Evolutionary conservation across 805 yeast species (phyloP), one percentile per base, ranked within the genome.

Genomic region (Metschnikowia continentalis): DNA sequence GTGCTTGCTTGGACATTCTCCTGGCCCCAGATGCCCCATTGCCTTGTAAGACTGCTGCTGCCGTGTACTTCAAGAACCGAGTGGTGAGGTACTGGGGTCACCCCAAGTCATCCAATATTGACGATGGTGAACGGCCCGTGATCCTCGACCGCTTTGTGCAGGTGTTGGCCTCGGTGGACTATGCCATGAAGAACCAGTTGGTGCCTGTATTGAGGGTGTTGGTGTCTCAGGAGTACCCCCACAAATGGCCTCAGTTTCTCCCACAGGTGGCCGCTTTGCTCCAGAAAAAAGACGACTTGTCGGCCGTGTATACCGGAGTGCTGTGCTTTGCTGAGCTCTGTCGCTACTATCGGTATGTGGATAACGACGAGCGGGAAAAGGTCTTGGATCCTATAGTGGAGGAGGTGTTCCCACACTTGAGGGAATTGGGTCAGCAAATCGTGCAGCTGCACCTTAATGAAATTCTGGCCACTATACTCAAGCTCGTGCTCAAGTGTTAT

Each of bases 51-150:
- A 71, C 81, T 45, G 88, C 95, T 11, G 86, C 95, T 2, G 90
- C 94, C 0, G 83, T 92, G 4, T 89, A 82, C 66, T 81, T 90
- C 66, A 92, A 92, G 65, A 91, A 92, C 66, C 76, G 83, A 50
- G 76, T 90, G 20, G 71, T 75, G 14, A 75, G 80, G 35, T 75
- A 79, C 47, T 91, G 97, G 97, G 49, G 54, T 32, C 37, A 35
- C 14, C 45, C 48, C 14, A 66, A 68, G 22, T 13, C 19, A 6
- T 23, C 11, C 14, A 15, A 7, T n/a, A 81, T 89, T 11, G 86
- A 83, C 56, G 70, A 72, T 3, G 90, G 80, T 53, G 97, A 92
- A 63, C 87, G 84, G 61, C 88, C 88, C 2, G 72, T 79, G 22
- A 81, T 94, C 55, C 81, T 84, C 54, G 86, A 83, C 17, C 77